Conservation (phyloP, 139 green algal genomes). For the Chlamydomonas asymmetrica region DNA sequence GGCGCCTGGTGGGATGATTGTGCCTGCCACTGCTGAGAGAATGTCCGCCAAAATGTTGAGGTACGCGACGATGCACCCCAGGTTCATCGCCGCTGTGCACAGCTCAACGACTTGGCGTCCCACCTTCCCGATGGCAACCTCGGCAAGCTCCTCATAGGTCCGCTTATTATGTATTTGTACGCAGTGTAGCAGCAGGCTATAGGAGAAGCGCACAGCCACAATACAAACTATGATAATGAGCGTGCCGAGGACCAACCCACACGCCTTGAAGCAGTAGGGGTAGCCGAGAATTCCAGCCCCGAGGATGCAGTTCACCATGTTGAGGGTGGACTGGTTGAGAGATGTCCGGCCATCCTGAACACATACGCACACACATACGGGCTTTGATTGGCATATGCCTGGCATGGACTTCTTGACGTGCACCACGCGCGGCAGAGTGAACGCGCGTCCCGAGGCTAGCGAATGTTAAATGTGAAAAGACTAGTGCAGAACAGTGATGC, state of each 20-base stretch:
- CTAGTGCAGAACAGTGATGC: too few relatives aligned
- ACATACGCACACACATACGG: too few relatives aligned
- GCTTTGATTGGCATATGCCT: too few relatives aligned
- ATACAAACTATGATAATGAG: slow-evolving; percentile 71
- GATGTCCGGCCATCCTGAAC: slow-evolving; percentile 22
- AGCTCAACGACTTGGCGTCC: slow-evolving; percentile 53
- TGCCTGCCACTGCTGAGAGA: slow-evolving; percentile 72
- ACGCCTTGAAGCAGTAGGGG: slow-evolving; percentile 65
- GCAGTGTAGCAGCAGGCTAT: slow-evolving; percentile 74
- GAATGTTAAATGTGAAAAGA: too few relatives aligned
- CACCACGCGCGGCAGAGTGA: too few relatives aligned
- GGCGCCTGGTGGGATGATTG: slow-evolving; percentile 76
- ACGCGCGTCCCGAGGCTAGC: too few relatives aligned
- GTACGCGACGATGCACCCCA: slow-evolving; percentile 76
- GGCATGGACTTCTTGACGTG: too few relatives aligned
- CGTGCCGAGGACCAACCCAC: slow-evolving; percentile 61
- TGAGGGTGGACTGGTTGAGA: slow-evolving; percentile 56
- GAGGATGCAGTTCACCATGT: slow-evolving; percentile 72
- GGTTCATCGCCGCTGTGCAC: slow-evolving; percentile 60
- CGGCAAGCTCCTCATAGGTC: slow-evolving; percentile 72
- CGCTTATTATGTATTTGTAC: slow-evolving; percentile 61
- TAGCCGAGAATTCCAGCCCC: slow-evolving; percentile 69
- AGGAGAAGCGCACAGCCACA: slow-evolving; percentile 61
- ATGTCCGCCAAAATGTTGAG: slow-evolving; percentile 85
- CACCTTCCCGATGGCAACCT: slow-evolving; percentile 40